A percentile compares a stretch with the other conserved stretches of the same genome.
phyloP scores from a whole-genome alignment of 2,329 filamentous ascomycete genomes.

The Spiromastix sp. region DNA sequence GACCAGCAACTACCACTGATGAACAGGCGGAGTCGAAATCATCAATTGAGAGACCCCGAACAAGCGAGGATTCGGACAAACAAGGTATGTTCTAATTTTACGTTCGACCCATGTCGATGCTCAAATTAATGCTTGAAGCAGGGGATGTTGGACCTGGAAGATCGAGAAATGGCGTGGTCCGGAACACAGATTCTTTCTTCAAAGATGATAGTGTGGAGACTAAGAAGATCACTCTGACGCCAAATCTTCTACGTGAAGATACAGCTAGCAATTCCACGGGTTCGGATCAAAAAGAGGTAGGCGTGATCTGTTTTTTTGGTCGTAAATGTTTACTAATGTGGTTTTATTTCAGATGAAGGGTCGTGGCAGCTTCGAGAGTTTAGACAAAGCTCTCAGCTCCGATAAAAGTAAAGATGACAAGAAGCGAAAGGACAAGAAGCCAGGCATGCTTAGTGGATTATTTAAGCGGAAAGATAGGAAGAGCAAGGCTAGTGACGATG shows the following conservation, averaged over 20 bases:
- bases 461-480: constrained; percentile 59
- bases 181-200: constrained; percentile 95
- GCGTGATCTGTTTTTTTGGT: constrained; percentile 3
- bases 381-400: constrained; percentile 56
- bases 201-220: constrained; percentile 92
- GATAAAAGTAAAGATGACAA: constrained; percentile 65
- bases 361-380: constrained; percentile 62
- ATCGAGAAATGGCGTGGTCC: constrained; percentile 74
- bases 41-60: constrained; percentile 33
- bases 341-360: constrained; percentile 33
- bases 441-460: constrained; percentile 59
- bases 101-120: neutral
- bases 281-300: constrained; percentile 31
- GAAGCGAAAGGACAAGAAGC: constrained; percentile 62
- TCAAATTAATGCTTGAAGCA: too few species aligned
- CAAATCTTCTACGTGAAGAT: constrained; percentile 82
- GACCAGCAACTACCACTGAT: constrained; percentile 16
- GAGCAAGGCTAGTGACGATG: constrained; percentile 36
- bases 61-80: constrained; percentile 55
- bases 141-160: constrained; percentile 31
- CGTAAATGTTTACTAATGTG: constrained; percentile 1
- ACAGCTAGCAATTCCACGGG: constrained; percentile 22
- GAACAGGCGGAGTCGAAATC: constrained; percentile 18
- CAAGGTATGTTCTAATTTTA: constrained; percentile 22
- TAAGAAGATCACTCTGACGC: constrained; percentile 93